Evolutionary conservation across 192 early-diverging fungal genomes (phyloP), one percentile per base, ranked within the genome.

Genomic region (Coemansia sp.): DNA sequence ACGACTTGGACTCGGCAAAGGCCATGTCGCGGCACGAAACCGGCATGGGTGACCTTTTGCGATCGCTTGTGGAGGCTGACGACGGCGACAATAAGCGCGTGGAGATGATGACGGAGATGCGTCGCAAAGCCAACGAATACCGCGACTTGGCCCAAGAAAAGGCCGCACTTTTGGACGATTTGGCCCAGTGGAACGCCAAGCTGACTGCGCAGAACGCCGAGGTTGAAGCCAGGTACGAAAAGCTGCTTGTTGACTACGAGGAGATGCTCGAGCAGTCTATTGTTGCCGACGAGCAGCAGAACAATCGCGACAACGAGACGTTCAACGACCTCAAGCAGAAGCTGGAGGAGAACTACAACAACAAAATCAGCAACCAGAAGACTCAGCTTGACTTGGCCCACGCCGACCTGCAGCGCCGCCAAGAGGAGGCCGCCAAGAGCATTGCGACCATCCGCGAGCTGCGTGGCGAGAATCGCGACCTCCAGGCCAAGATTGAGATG

Each of bases 341-440:
- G 82, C 86, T 98, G 8, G 96, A 98, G 72, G 78, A 74, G 3
- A 90, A 93, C 76, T 95, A 93, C 75, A 85, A 75, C 64, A 82
- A 86, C 73, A 96, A 94, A 76, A 82, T 97, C 56, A 83, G 86
- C 60, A 84, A 86, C 59, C 84, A 93, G 31, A 86, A 88, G 74
- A 62, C 69, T 36, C 86, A 89, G 74, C 72, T 96, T 6, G 85
- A 88, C 28, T 80, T 85, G 52, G 42, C 65, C 5, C 68, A 55
- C 23, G 65, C 68, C 35, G 83, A 84, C 31, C 28, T 76, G 52
- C 68, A 92, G 87, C 71, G 84, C 73, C 56, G 69, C 25, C 59
- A 68, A 34, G 89, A 89, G 35, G 89, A 93, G 59, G 76, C 89
- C 10, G 70, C 85, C 41, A 88, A 88, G 68, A 59, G 82, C 38